Percentiles rank a stretch among this genome's conserved stretches.
These are phyloP conservation scores for Aspergillus calidoustus DNA, from an alignment of 2,329 filamentous ascomycete species.

Conservation along the genomic window DNA sequence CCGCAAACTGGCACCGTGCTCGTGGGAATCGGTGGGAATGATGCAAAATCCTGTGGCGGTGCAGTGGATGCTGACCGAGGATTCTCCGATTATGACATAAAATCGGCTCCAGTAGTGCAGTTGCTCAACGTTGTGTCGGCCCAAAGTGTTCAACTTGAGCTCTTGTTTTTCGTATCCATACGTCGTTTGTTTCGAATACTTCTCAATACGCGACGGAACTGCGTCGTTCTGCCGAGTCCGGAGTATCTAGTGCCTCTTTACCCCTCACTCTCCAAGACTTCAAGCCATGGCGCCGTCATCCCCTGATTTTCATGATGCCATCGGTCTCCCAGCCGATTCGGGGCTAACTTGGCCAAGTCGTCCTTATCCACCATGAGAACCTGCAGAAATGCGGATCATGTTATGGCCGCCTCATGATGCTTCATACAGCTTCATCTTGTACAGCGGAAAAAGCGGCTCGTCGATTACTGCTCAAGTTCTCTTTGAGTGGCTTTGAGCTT, in stretches of 20 bases:
- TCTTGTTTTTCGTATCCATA: background rate
- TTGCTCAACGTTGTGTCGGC: background rate
- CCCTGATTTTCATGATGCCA: conserved; percentile 9
- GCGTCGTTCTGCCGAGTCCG: background rate
- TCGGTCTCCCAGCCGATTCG: conserved; percentile 19
- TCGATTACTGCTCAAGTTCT: background rate
- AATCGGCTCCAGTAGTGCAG: background rate
- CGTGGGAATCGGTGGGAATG: background rate
- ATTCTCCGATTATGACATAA: background rate
- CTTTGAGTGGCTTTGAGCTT: background rate
- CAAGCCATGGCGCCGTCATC: background rate
- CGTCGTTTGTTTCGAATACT: background rate
- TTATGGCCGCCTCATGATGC: conserved; percentile 3
- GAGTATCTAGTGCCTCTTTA: background rate
- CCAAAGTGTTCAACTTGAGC: background rate
- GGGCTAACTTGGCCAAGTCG: conserved; percentile 10
- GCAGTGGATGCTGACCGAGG: background rate
- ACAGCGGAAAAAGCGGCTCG: background rate
- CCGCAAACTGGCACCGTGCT: background rate
- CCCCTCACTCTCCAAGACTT: background rate
- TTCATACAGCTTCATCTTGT: background rate
- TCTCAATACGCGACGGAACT: background rate
- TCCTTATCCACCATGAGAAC: background rate
- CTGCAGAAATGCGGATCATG: background rate
- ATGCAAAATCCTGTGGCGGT: conserved; percentile 4